These are phyloP conservation scores for Chrysoporthe austroafricana DNA, from an alignment of 2,329 filamentous ascomycete genomes.

Conservation along the genomic window DNA sequence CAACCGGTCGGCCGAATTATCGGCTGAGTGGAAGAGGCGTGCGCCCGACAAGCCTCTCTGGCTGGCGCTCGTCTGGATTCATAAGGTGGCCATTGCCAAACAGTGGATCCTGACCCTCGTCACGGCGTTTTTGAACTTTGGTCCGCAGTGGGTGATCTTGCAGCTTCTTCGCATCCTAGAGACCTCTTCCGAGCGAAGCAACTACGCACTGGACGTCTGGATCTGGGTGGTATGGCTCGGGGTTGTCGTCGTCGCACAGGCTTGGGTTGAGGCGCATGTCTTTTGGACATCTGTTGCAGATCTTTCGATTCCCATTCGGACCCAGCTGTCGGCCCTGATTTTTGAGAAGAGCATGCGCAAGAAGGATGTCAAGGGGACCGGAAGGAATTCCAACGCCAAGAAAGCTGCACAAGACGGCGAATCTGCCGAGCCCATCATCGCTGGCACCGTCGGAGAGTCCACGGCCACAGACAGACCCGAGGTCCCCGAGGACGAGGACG, in stretches of 20 bases:
- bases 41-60: slow-evolving; percentile 59
- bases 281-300: slow-evolving; percentile 69
- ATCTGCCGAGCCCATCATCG: slow-evolving; percentile 36
- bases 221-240: slow-evolving; percentile 70
- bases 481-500: slow-evolving; percentile 50
- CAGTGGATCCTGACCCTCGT: slow-evolving; percentile 63
- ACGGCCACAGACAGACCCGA: slow-evolving; percentile 39
- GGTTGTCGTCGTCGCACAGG: slow-evolving; percentile 58
- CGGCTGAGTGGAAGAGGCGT: slow-evolving; percentile 52
- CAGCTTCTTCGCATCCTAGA: slow-evolving; percentile 70
- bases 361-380: slow-evolving; percentile 73
- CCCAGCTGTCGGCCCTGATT: slow-evolving; percentile 71
- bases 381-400: slow-evolving; percentile 47
- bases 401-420: slow-evolving; percentile 37
- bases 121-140: slow-evolving; percentile 64
- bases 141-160: slow-evolving; percentile 71
- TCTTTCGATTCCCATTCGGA: slow-evolving; percentile 67
- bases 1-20: slow-evolving; percentile 55
- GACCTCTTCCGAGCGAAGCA: slow-evolving; percentile 47
- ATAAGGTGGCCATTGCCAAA: slow-evolving; percentile 57
- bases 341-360: slow-evolving; percentile 78
- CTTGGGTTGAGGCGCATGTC: slow-evolving; percentile 66
- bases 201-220: slow-evolving; percentile 61
- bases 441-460: slow-evolving; percentile 35
- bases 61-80: slow-evolving; percentile 61